A percentile compares a stretch with the other conserved stretches of the same genome.
phyloP scores from a whole-genome alignment of 352 stramenopile species.

The Peronospora farinosa region DNA sequence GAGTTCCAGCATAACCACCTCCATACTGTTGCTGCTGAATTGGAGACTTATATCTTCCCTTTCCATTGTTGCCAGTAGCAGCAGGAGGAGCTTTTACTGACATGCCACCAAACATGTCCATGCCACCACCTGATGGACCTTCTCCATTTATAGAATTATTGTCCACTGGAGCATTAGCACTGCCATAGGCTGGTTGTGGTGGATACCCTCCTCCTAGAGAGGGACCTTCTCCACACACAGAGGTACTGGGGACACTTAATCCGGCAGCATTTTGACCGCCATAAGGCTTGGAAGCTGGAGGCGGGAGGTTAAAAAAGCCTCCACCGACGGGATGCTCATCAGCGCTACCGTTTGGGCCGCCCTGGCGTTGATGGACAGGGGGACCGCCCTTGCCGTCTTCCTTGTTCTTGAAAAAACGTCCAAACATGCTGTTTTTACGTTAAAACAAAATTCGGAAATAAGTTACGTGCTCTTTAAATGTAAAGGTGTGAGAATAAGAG shows the following conservation, averaged over 20 bases:
- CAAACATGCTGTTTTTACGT: conserved; percentile 45
- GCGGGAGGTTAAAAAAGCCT: conserved; percentile 83
- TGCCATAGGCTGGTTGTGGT: conserved; percentile 17
- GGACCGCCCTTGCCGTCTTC: conserved; percentile 60
- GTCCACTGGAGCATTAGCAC: conserved; percentile 11
- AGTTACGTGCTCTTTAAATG: conserved; percentile 1
- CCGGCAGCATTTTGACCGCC: conserved; percentile 17
- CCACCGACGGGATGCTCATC: conserved; percentile 46
- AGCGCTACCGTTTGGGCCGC: conserved; percentile 15
- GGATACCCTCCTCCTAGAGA: conserved; percentile 17
- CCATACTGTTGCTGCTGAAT: conserved; percentile 27
- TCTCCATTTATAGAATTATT: conserved; percentile 8
- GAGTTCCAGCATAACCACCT: conserved; percentile 19
- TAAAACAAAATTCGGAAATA: conserved; percentile 2
- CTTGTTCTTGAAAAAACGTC: conserved; percentile 81
- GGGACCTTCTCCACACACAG: conserved; percentile 8
- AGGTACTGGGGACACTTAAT: conserved; percentile 8
- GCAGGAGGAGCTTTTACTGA: conserved; percentile 38
- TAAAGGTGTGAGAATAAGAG: neutral
- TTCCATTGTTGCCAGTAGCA: conserved; percentile 11
- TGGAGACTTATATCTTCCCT: conserved; percentile 12
- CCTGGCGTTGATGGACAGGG: conserved; percentile 43
- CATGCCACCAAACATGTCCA: conserved; percentile 80
- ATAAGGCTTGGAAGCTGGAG: conserved; percentile 48
- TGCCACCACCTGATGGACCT: conserved; percentile 6